A percentile compares a stretch with the other conserved stretches of the same genome.
These are phyloP conservation scores for Hypoxylon rubiginosum DNA, from an alignment of 2,329 filamentous ascomycete genomes.

Conservation along the genomic window DNA sequence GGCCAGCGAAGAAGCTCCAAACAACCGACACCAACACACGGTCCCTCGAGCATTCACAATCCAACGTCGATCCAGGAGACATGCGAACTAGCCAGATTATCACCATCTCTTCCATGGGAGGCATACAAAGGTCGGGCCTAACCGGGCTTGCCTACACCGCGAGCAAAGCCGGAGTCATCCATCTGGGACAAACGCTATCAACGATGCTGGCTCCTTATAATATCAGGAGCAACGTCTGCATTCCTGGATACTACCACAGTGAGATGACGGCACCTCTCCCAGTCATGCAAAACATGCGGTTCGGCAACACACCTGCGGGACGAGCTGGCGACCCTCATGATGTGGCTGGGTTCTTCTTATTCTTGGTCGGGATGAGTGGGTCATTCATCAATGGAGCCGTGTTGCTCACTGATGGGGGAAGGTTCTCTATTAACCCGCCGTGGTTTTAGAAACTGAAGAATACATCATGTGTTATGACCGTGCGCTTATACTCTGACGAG, in stretches of 20 bases:
- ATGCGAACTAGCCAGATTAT: slow-evolving; percentile 23
- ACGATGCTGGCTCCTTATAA: slow-evolving; percentile 23
- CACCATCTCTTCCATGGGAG: slow-evolving; percentile 19
- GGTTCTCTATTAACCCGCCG: slow-evolving; percentile 21
- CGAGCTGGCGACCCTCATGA: slow-evolving; percentile 20
- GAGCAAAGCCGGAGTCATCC: slow-evolving; percentile 21
- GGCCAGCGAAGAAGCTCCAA: slow-evolving; percentile 5
- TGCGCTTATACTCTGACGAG: slow-evolving; percentile 3
- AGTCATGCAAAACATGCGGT: slow-evolving; percentile 18
- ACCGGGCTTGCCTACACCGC: slow-evolving; percentile 21
- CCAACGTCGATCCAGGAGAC: slow-evolving; percentile 10
- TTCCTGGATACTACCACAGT: slow-evolving; percentile 21
- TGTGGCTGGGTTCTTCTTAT: slow-evolving; percentile 23
- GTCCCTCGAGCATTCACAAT: slow-evolving; percentile 9
- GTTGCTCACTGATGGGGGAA: slow-evolving; percentile 21
- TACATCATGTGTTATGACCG: slow-evolving; percentile 9
- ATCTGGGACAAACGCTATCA: slow-evolving; percentile 22
- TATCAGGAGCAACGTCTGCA: slow-evolving; percentile 20
- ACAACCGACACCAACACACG: slow-evolving; percentile 5
- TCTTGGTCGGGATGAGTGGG: slow-evolving; percentile 19
- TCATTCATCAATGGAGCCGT: slow-evolving; percentile 20
- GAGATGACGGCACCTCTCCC: slow-evolving; percentile 21
- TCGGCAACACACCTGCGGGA: slow-evolving; percentile 19
- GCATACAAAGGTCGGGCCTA: slow-evolving; percentile 22
- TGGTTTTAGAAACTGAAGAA: slow-evolving; percentile 21